Evolutionary conservation across 2,329 filamentous ascomycete species (phyloP).

Genomic region (Nemania sp.): DNA sequence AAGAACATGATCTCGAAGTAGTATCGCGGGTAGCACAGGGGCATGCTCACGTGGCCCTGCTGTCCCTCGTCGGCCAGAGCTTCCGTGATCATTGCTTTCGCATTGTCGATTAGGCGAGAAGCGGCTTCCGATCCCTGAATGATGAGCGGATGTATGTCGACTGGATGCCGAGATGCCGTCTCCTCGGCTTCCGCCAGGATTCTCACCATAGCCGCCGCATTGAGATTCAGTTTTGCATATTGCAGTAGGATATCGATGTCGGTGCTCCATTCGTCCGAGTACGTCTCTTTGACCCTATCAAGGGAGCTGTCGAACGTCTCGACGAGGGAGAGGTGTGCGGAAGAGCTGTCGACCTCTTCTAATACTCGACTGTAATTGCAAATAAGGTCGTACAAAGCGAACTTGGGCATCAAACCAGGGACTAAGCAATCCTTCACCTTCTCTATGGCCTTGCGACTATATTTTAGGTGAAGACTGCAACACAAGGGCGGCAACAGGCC

Average conservation of each 20-base stretch:
- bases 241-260: slow-evolving; percentile 22
- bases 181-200: not conserved
- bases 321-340: slow-evolving; percentile 14
- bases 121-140: slow-evolving; percentile 16
- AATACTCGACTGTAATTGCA: slow-evolving; percentile 21
- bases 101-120: slow-evolving; percentile 6
- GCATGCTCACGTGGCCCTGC: not conserved
- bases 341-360: slow-evolving; percentile 18
- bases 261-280: slow-evolving; percentile 12
- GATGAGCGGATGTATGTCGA: slow-evolving; percentile 17
- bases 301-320: slow-evolving; percentile 19
- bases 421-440: slow-evolving; percentile 10
- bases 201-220: slow-evolving; percentile 12
- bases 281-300: slow-evolving; percentile 11
- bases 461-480: slow-evolving; percentile 12
- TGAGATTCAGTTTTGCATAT: slow-evolving; percentile 21
- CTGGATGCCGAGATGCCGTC: not conserved
- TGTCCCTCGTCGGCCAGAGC: not conserved
- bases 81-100: slow-evolving; percentile 5
- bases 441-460: slow-evolving; percentile 14
- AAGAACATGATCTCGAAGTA: slow-evolving; percentile 20
- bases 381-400: slow-evolving; percentile 18
- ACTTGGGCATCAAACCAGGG: slow-evolving; percentile 2
- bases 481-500: slow-evolving; percentile 22
- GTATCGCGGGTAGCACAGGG: slow-evolving; percentile 10